Evolutionary conservation across 176 grass and related monocot species (phyloP).

Genomic region (Neostapfia colusana): DNA sequence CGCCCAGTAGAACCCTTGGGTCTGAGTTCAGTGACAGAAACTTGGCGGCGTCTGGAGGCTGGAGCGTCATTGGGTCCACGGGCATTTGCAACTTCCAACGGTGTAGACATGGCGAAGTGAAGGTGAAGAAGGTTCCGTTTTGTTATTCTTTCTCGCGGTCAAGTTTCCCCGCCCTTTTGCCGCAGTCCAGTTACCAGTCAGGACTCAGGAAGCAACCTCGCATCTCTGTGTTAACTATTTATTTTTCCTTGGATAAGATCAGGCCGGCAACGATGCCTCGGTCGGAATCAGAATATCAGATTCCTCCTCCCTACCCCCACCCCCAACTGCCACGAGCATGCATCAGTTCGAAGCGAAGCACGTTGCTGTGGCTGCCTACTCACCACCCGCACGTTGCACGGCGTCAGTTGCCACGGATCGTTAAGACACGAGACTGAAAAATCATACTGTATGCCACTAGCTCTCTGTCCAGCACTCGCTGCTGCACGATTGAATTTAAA

Average conservation of each 20-base stretch:
- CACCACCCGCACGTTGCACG: background rate
- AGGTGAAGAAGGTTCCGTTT: background rate
- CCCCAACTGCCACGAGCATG: background rate
- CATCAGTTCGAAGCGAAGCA: conserved; percentile 1
- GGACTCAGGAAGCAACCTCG: background rate
- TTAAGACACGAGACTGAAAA: background rate
- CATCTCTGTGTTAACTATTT: background rate
- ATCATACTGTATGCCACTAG: background rate
- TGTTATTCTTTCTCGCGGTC: background rate
- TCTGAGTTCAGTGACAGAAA: too few relatives aligned
- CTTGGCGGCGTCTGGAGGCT: too few relatives aligned
- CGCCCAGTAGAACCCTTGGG: too few relatives aligned
- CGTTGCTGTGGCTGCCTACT: background rate
- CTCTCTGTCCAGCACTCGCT: background rate
- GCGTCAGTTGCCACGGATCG: background rate
- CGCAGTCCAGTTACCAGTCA: background rate
- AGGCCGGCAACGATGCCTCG: background rate
- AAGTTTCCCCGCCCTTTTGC: conserved; percentile 10
- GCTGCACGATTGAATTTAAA: conserved; percentile 5
- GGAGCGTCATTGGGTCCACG: background rate
- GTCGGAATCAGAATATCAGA: conserved; percentile 9
- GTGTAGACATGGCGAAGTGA: background rate
- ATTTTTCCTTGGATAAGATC: conserved; percentile 7
- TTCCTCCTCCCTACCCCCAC: background rate
- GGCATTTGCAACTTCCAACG: background rate